Base-by-base conservation (phyloP, 2,329 filamentous ascomycete genomes). In the Trichoderma brevicompactum region DNA sequence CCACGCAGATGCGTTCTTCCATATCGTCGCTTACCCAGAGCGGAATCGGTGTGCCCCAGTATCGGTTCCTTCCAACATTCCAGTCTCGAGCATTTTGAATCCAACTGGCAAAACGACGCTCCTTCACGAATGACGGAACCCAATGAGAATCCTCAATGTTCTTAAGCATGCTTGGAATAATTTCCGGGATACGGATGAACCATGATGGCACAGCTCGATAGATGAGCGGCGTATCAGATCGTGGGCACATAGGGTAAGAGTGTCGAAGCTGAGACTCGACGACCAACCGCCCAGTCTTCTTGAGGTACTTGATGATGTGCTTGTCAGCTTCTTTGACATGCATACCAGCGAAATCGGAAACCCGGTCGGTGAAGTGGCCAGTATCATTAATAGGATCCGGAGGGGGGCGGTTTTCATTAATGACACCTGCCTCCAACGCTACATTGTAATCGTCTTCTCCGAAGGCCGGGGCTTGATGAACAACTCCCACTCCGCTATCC, bases 391-490 rank as follows among this genome's bases (percentile, higher is more conserved):
- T 89, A 1, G 94, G 94, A 74, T 96, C 94, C 0, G 94, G 93
- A n/a, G 94, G 92, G 41, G 88, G 83, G 62, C 92, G 88, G 66
- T 87, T 85, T 70, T 93, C 90, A 68, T 79, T 90, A 74, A 97
- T 90, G 71, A 96, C 85, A 48, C 92, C 94, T 52, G 87, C 82
- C 65, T 89, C 88, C 67, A 93, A 77, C 8, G 91, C 92, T 66
- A 95, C 87, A 70, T 89, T 89, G 82, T 96, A 97, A 89, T 98
- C 94, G 69, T 97, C 94, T 79, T 97, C 92, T 85, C 94, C 94
- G 74, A 94, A 97, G 1, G 93, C 92, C 2, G 94, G 94, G 5
- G 94, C 86, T 78, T 97, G 93, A 78, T 98, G 94, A 50, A 98
- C 94, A 68, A 98, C 90, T 74, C 94, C 94, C 40, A 92, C 92